A percentile compares a stretch with the other conserved stretches of the same genome.
phyloP scores from a whole-genome alignment of 108 stramenopile species.

The Pelagomonas calceolata region DNA sequence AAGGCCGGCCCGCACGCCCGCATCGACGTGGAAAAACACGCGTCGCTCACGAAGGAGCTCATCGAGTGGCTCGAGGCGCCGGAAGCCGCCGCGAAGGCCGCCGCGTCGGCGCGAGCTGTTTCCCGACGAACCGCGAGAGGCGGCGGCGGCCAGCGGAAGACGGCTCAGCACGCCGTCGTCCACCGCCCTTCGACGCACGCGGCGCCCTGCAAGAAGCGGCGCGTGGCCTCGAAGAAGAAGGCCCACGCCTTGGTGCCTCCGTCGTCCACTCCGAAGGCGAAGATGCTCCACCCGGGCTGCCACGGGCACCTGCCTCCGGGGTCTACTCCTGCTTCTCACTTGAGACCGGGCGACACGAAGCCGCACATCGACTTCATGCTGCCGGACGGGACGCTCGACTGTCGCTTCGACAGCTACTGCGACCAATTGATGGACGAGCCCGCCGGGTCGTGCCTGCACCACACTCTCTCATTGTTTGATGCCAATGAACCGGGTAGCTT shows the following conservation, averaged over 20 bases:
- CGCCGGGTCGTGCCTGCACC: not conserved
- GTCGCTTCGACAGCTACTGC: not conserved
- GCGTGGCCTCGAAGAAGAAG: no score
- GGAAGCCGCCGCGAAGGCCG: no score
- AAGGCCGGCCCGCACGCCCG: not conserved
- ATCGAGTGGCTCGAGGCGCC: no score
- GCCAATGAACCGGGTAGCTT: not conserved
- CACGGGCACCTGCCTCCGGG: not conserved
- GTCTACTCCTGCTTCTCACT: not conserved
- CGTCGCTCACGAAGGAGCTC: no score
- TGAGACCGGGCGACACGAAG: not conserved
- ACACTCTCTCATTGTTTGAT: not conserved
- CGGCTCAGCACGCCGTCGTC: no score
- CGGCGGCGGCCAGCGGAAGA: no score
- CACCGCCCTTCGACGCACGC: no score
- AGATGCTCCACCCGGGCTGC: not conserved
- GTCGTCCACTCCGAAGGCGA: no score
- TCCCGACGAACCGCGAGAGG: no score
- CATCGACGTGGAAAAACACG: not conserved
- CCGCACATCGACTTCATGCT: not conserved
- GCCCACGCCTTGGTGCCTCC: no score
- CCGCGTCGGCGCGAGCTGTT: no score
- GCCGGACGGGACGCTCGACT: not conserved
- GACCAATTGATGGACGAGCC: not conserved
- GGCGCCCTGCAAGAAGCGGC: no score